Evolutionary conservation across 176 grass and related monocot genomes (phyloP), one percentile per base, ranked within the genome.

Genomic region (Avena sativa): DNA sequence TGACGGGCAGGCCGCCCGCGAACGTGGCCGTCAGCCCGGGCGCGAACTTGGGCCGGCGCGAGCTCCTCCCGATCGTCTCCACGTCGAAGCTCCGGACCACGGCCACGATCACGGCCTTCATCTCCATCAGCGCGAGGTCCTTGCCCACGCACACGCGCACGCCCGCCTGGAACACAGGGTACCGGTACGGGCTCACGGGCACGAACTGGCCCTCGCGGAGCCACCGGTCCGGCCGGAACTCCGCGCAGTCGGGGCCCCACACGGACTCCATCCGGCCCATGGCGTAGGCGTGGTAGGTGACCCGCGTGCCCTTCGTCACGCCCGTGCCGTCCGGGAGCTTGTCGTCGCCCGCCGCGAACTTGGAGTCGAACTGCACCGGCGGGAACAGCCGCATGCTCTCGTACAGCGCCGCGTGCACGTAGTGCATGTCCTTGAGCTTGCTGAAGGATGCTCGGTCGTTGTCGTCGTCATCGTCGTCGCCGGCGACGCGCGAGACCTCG

Each of bases 141-240:
- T 95, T 95, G 30, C 95, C 95, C 61, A 95, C 1, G 85, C 95
- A 98, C 8, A 92, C 91, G 14, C 95, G 93, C 64, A 80, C 74
- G 69, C 95, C 93, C 48, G 67, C 95, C 25, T 98, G 96, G 87
- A 98, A 98, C 0, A 98, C 96, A 0, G 96, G 93, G 93, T 93
- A 93, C 68, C 91, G 78, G 87, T 93, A 98, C 36, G 93, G 91
- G 81, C 79, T 95, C 60, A 89, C 86, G 0, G 89, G 78, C 5
- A 88, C 72, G 89, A 98, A 98, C n/a, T 48, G 89, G 0, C 96
- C 93, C 19, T 89, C 48, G 11, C 40, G 78, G 72, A 98, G 84
- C 96, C 96, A 98, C 15, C 96, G 85, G 26, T 93, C 89, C 0
- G 96, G 96, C n/a, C 90, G 91, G 81, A 95, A 98, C 50, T 98